phyloP scores from a whole-genome alignment of 148 eudicot genomes.

The Euryodendron excelsum region DNA sequence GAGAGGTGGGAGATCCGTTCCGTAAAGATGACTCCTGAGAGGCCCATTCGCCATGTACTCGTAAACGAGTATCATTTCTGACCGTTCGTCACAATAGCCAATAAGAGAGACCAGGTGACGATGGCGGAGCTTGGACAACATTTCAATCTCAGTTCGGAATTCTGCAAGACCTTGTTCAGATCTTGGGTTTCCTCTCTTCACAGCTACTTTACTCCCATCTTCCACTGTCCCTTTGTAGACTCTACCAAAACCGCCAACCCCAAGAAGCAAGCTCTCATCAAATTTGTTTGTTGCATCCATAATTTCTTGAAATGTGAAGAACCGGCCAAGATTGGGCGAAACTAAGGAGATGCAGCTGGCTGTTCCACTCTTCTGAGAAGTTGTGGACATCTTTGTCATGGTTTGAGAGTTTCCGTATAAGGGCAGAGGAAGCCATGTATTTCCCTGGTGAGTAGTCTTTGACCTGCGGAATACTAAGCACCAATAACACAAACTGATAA shows the following conservation, averaged over 20 bases:
- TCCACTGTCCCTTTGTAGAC: conserved; percentile 39
- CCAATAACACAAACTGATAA: conserved; percentile 46
- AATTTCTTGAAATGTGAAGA: conserved; percentile 54
- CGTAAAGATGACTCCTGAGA: conserved; percentile 3
- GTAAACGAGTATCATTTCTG: conserved; percentile 84
- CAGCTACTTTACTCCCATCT: conserved; percentile 1
- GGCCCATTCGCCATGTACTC: conserved; percentile 21
- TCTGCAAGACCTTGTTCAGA: background rate
- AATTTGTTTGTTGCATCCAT: conserved; percentile 3
- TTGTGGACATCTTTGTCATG: conserved; percentile 63
- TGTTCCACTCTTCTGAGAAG: conserved; percentile 74
- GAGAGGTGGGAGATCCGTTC: background rate
- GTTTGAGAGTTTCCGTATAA: conserved; percentile 71
- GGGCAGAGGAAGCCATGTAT: conserved; percentile 73
- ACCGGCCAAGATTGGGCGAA: conserved; percentile 65
- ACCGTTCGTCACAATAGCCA: conserved; percentile 49
- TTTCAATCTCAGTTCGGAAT: background rate
- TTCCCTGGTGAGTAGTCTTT: conserved; percentile 45
- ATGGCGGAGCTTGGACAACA: conserved; percentile 7
- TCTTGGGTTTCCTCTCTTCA: conserved; percentile 1
- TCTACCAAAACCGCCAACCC: conserved; percentile 47
- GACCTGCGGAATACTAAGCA: conserved; percentile 44
- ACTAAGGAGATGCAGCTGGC: conserved; percentile 82
- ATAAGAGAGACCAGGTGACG: conserved; percentile 6
- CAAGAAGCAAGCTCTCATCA: background rate